Evolutionary conservation across 2,329 filamentous ascomycete genomes (phyloP).

Genomic region (Neopestalotiopsis rosae): DNA sequence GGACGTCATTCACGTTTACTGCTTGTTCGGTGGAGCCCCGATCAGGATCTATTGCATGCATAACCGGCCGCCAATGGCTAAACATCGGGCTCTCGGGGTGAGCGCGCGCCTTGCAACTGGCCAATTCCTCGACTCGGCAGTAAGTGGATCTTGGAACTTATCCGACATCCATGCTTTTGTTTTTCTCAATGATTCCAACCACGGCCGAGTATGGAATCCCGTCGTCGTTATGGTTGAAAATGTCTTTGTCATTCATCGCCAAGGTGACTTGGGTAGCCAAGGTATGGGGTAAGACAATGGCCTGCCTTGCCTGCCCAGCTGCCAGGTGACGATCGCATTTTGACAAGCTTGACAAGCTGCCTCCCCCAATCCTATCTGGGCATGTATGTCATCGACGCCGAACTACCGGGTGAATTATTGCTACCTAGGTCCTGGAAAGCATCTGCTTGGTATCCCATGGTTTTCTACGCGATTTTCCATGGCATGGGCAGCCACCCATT

Average conservation of each 20-base stretch:
- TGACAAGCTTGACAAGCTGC: background rate
- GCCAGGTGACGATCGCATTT: background rate
- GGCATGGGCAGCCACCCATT: no score
- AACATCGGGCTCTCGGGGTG: constrained; percentile 1
- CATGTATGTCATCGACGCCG: no score
- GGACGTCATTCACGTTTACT: background rate
- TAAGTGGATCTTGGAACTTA: background rate
- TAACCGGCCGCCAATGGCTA: background rate
- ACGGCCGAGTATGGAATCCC: background rate
- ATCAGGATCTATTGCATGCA: background rate
- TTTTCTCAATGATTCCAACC: background rate
- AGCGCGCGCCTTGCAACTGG: background rate
- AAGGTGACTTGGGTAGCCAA: background rate
- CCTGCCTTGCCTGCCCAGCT: background rate
- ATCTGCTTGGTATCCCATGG: no score
- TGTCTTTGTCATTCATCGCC: background rate
- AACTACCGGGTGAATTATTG: no score
- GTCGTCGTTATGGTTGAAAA: background rate
- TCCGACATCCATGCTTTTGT: background rate
- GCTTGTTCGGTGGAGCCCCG: background rate
- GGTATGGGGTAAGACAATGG: background rate
- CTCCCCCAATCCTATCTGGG: no score
- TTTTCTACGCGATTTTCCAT: no score
- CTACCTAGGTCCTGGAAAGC: no score
- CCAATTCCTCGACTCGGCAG: background rate